These are phyloP conservation scores for Avena insularis DNA, from an alignment of 176 grass and related monocot species.

Conservation along the genomic window DNA sequence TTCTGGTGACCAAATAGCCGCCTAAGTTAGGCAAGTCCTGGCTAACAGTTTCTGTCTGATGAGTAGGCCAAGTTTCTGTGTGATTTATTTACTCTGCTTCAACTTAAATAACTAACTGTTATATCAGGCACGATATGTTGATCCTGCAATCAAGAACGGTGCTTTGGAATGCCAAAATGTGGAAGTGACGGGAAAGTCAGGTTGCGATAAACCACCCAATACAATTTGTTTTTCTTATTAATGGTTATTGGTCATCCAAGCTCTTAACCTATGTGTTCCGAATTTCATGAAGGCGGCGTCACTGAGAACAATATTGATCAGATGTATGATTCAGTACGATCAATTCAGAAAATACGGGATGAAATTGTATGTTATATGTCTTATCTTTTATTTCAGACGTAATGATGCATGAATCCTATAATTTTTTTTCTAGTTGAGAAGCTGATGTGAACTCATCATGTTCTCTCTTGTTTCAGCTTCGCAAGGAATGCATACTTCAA, in stretches of 20 bases:
- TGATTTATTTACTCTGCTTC: conserved; percentile 18
- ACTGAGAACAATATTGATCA: conserved; percentile 10
- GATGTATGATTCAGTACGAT: background rate
- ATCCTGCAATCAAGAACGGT: background rate
- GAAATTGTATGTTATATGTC: conserved; percentile 33
- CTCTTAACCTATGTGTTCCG: background rate
- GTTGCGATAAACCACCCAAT: conserved; percentile 23
- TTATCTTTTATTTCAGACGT: background rate
- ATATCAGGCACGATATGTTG: conserved; percentile 18
- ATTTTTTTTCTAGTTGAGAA: conserved; percentile 6
- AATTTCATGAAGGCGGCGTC: conserved; percentile 24
- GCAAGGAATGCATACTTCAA: conserved; percentile 32
- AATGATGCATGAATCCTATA: conserved; percentile 1
- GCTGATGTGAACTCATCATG: background rate
- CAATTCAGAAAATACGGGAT: conserved; percentile 34
- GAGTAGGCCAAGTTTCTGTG: background rate
- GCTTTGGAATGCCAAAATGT: background rate
- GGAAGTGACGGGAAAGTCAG: background rate
- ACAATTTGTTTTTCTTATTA: conserved; percentile 6
- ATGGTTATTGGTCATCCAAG: background rate
- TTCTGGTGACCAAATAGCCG: background rate
- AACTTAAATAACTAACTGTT: conserved; percentile 30
- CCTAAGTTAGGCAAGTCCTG: background rate
- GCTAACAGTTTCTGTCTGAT: background rate
- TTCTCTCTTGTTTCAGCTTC: conserved; percentile 40